Conservation (phyloP, 1,284 basidiomycete genomes). For the Ustanciosporium gigantosporum region DNA sequence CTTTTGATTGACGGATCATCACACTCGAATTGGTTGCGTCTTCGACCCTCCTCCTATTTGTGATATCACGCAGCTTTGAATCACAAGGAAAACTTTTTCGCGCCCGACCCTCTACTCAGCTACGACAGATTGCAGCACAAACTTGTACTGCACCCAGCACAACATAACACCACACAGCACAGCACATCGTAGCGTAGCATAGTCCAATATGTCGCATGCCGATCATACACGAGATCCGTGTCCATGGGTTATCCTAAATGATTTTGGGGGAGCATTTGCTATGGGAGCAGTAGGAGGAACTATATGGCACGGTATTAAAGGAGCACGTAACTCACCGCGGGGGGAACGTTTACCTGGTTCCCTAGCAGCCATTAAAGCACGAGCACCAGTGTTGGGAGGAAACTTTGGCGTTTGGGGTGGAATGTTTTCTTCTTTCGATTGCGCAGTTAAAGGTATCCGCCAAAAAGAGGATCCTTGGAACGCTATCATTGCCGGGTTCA, state of each 20-base stretch:
- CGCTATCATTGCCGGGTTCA: constrained; percentile 95
- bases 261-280: constrained; percentile 88
- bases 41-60: no score
- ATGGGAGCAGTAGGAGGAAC: constrained; percentile 95
- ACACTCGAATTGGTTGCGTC: no score
- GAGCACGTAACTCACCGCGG: constrained; percentile 91
- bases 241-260: constrained; percentile 97
- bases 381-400: constrained; percentile 94
- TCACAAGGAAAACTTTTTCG: no score
- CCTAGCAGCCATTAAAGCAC: constrained; percentile 93
- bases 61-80: no score
- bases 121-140: no score
- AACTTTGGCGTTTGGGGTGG: constrained; percentile 96
- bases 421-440: constrained; percentile 83
- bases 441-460: constrained; percentile 88
- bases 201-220: constrained; percentile 20
- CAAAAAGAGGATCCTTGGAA: constrained; percentile 99
- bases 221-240: constrained; percentile 63
- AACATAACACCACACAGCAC: constrained; percentile 1
- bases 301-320: constrained; percentile 99
- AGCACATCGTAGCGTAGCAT: no score
- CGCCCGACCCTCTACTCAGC: no score
- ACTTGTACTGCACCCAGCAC: not conserved
- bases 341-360: constrained; percentile 93
- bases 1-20: no score